Percentiles rank a stretch among this genome's conserved stretches.
phyloP scores from a whole-genome alignment of 768 basidiomycete species.

The Termitomyces sp. region DNA sequence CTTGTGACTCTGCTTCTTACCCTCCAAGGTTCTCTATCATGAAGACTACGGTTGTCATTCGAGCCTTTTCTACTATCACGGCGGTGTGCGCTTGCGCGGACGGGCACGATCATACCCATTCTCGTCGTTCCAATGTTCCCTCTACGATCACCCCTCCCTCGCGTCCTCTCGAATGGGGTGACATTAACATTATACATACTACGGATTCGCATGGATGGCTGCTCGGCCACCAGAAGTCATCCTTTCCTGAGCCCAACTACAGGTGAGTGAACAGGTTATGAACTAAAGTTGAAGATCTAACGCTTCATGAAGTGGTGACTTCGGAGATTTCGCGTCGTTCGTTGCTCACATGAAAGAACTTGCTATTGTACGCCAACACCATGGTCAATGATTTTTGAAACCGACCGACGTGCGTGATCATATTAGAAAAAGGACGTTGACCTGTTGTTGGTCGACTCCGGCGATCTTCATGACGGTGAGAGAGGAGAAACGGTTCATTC shows the following conservation, averaged over 20 bases:
- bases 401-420: neutral
- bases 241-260: constrained; percentile 76
- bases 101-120: constrained; percentile 13
- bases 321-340: constrained; percentile 88
- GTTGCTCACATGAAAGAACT: constrained; percentile 76
- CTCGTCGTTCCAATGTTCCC: constrained; percentile 34
- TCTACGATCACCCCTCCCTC: constrained; percentile 52
- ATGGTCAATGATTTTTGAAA: neutral
- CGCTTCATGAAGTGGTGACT: constrained; percentile 40
- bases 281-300: neutral
- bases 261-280: constrained; percentile 30
- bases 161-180: constrained; percentile 77
- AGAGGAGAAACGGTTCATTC: neutral
- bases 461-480: constrained; percentile 67
- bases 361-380: constrained; percentile 43
- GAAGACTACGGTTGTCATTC: neutral
- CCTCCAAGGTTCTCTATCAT: neutral
- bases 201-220: constrained; percentile 77
- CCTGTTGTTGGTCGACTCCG: constrained; percentile 77
- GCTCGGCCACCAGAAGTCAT: constrained; percentile 75
- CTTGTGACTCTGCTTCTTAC: neutral
- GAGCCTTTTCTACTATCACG: neutral
- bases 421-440: constrained; percentile 67
- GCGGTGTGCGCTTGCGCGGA: neutral
- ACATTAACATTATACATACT: constrained; percentile 83